Percentiles rank a stretch among this genome's conserved stretches.
These are phyloP conservation scores for Sarocladium kiliense DNA, from an alignment of 2,329 filamentous ascomycete genomes.

Conservation along the genomic window DNA sequence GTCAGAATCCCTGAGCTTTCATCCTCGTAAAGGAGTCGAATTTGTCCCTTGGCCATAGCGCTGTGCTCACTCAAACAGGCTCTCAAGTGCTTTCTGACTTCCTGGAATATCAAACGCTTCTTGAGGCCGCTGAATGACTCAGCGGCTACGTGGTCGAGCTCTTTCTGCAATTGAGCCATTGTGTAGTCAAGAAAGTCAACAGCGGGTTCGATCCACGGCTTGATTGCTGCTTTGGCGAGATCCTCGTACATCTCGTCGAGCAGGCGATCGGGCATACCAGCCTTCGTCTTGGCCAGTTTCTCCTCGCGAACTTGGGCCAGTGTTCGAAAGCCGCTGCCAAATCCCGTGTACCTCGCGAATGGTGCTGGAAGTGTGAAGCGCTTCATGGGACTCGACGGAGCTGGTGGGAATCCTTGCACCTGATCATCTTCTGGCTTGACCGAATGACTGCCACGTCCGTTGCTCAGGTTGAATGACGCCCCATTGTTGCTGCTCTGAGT, in stretches of 20 bases:
- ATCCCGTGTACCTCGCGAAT: conserved; percentile 32
- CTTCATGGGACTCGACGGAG: conserved; percentile 11
- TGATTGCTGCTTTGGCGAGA: conserved; percentile 51
- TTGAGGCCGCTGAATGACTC: conserved; percentile 40
- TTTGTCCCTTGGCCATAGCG: conserved; percentile 21
- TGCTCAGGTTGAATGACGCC: background rate
- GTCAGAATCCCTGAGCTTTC: conserved; percentile 55
- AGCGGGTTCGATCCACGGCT: conserved; percentile 52
- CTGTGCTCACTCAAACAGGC: conserved; percentile 38
- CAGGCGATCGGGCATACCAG: conserved; percentile 54
- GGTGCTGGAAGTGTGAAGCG: conserved; percentile 22
- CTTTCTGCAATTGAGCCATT: conserved; percentile 40
- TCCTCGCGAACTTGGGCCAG: conserved; percentile 48
- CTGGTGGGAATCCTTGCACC: conserved; percentile 14
- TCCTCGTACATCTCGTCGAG: conserved; percentile 56
- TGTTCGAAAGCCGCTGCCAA: conserved; percentile 38
- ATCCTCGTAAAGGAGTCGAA: conserved; percentile 42
- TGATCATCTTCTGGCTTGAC: conserved; percentile 35
- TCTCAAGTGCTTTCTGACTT: conserved; percentile 37
- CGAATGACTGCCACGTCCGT: conserved; percentile 11
- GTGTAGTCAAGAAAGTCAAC: conserved; percentile 41
- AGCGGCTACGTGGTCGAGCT: conserved; percentile 41
- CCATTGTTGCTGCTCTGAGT: background rate
- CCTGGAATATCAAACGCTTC: conserved; percentile 44
- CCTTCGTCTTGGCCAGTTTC: conserved; percentile 48